Evolutionary conservation across 495 filamentous ascomycete genomes (phyloP).

Genomic region (Saxophila tyrrhenica): DNA sequence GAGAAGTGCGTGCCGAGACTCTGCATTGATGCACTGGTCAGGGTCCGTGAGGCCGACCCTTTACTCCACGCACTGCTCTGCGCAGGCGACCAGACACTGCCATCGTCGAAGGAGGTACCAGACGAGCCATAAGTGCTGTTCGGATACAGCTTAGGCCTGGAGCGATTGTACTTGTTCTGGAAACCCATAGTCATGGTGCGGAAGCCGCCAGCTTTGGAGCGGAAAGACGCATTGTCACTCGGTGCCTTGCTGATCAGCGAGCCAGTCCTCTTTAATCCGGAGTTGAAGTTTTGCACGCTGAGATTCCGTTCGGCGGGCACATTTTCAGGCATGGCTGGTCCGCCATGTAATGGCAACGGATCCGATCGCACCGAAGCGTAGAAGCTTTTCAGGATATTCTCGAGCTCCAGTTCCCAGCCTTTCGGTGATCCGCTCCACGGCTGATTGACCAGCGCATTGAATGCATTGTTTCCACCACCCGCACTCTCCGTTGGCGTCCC

Average conservation of each 20-base stretch:
- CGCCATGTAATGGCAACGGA: constrained; percentile 70
- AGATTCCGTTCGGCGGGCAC: constrained; percentile 1
- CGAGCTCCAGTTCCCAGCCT: constrained; percentile 83
- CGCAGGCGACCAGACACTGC: constrained; percentile 83
- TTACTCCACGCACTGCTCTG: constrained; percentile 90
- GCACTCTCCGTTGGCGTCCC: constrained; percentile 23
- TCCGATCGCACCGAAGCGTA: constrained; percentile 81
- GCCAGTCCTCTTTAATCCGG: constrained; percentile 61
- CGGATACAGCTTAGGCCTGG: constrained; percentile 67
- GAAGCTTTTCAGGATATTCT: constrained; percentile 81
- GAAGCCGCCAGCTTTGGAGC: constrained; percentile 40
- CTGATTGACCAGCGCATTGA: constrained; percentile 59
- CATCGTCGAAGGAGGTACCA: constrained; percentile 84
- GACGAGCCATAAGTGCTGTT: constrained; percentile 78
- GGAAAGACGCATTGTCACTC: constrained; percentile 55
- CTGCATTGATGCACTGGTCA: constrained; percentile 82
- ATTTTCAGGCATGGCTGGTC: constrained; percentile 23
- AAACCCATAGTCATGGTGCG: constrained; percentile 59
- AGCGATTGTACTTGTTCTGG: constrained; percentile 67
- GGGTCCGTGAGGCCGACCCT: constrained; percentile 76
- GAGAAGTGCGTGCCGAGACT: constrained; percentile 42
- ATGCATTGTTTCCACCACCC: constrained; percentile 23
- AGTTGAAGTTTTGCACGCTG: constrained; percentile 1
- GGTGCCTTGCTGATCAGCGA: constrained; percentile 85
- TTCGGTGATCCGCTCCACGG: constrained; percentile 66